A percentile compares a stretch with the other conserved stretches of the same genome.
phyloP scores from a whole-genome alignment of 2,329 filamentous ascomycete genomes.

The Fusarium fracticaudum region DNA sequence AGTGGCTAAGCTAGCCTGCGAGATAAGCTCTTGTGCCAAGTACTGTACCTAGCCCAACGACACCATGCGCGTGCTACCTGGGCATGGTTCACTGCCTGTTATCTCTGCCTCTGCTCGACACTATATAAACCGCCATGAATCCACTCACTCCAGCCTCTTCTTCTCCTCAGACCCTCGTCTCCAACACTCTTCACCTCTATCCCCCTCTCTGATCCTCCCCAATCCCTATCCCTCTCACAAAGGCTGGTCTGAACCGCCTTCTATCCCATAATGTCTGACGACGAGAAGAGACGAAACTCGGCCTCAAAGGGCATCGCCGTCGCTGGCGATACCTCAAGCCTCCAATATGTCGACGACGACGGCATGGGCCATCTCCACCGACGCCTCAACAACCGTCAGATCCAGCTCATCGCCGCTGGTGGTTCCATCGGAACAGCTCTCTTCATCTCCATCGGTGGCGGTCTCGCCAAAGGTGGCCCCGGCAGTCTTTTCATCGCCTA shows the following conservation, averaged over 20 bases:
- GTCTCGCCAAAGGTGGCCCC: slow-evolving; percentile 30
- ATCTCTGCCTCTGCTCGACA: slow-evolving; percentile 5
- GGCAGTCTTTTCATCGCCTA: slow-evolving; percentile 27
- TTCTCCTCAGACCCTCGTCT: not conserved
- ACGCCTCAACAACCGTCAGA: slow-evolving; percentile 31
- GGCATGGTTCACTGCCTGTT: not conserved
- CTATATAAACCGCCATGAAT: slow-evolving; percentile 23
- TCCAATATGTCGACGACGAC: not conserved
- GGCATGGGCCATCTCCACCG: slow-evolving; percentile 33
- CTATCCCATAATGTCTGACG: slow-evolving; percentile 21
- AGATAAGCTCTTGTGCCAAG: slow-evolving; percentile 11
- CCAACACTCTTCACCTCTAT: not conserved
- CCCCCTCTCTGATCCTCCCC: not conserved
- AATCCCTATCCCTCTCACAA: not conserved
- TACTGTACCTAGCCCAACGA: not conserved
- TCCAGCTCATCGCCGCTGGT: slow-evolving; percentile 44
- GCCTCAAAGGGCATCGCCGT: slow-evolving; percentile 6
- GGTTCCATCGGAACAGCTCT: slow-evolving; percentile 35
- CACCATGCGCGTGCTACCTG: not conserved
- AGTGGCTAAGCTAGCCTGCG: not conserved
- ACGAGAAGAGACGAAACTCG: slow-evolving; percentile 23
- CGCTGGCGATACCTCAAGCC: slow-evolving; percentile 12
- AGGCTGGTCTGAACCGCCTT: not conserved
- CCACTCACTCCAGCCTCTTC: not conserved
- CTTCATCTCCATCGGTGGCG: slow-evolving; percentile 36